Conservation (phyloP, 2,329 filamentous ascomycete species). For the Fusarium praegraminearum region DNA sequence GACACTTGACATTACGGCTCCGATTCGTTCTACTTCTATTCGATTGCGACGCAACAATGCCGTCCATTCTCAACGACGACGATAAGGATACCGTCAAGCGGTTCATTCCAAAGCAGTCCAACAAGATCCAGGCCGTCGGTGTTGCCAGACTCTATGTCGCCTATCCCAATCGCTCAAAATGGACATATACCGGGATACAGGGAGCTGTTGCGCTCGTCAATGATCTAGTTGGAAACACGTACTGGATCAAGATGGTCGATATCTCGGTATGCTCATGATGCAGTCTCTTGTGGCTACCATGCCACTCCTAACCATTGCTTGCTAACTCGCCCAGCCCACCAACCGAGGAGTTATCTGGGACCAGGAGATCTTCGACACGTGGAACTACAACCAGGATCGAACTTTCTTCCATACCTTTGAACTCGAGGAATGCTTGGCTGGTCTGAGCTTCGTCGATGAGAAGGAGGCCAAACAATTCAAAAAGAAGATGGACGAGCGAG, state of each 20-base stretch:
- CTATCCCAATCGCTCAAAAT: conserved; percentile 85
- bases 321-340: conserved; percentile 66
- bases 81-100: conserved; percentile 98
- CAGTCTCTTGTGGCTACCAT: conserved; percentile 15
- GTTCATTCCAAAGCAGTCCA: conserved; percentile 89
- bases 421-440: conserved; percentile 90
- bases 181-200: conserved; percentile 94
- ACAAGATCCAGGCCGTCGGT: conserved; percentile 97
- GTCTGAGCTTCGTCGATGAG: conserved; percentile 92
- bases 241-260: conserved; percentile 98
- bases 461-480: conserved; percentile 97
- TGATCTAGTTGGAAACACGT: conserved; percentile 93
- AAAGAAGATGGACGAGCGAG: conserved; percentile 96
- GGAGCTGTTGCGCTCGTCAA: conserved; percentile 92
- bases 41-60: conserved; percentile 58
- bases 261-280: conserved; percentile 74
- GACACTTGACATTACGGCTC: conserved; percentile 9
- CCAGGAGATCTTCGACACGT: conserved; percentile 96
- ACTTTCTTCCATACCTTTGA: conserved; percentile 99
- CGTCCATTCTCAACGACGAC: conserved; percentile 83
- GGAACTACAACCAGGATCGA: conserved; percentile 95
- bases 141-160: conserved; percentile 95
- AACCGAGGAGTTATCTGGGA: conserved; percentile 93
- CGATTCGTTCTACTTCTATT: conserved; percentile 1
- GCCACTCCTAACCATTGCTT: conserved; percentile 19